Conservation (phyloP, 2,329 filamentous ascomycete genomes). For the Sporothrix pseudoabietina region DNA sequence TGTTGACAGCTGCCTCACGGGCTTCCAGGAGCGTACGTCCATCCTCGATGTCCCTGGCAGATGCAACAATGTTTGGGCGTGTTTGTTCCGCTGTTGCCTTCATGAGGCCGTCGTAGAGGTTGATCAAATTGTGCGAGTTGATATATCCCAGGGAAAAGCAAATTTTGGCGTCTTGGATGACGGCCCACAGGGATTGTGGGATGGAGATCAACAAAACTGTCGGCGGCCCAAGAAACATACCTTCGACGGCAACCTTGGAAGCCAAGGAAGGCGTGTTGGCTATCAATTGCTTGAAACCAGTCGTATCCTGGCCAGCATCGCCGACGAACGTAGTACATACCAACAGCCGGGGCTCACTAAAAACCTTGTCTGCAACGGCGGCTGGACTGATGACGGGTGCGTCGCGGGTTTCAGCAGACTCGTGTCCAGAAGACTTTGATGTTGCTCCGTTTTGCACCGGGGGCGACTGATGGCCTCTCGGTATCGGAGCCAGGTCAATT, state of each 20-base stretch:
- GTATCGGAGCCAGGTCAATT: conserved; percentile 55
- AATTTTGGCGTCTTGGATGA: conserved; percentile 67
- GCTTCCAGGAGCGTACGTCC: conserved; percentile 59
- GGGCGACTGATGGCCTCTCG: conserved; percentile 40
- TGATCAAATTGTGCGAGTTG: conserved; percentile 67
- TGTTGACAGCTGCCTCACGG: conserved; percentile 48
- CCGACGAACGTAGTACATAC: conserved; percentile 69
- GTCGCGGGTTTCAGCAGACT: conserved; percentile 37
- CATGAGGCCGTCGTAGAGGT: conserved; percentile 62
- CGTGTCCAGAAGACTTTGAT: conserved; percentile 34
- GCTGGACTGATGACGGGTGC: conserved; percentile 52
- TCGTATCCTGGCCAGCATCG: conserved; percentile 66
- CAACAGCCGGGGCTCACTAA: conserved; percentile 64
- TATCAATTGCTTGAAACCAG: conserved; percentile 67
- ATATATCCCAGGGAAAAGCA: conserved; percentile 67
- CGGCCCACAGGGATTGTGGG: conserved; percentile 64
- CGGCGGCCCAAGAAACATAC: conserved; percentile 68
- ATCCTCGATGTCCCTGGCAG: conserved; percentile 58
- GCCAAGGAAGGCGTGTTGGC: conserved; percentile 59
- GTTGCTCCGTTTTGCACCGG: conserved; percentile 33
- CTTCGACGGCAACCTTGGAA: conserved; percentile 63
- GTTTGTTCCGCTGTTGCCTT: conserved; percentile 44
- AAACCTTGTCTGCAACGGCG: conserved; percentile 57
- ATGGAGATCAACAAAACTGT: conserved; percentile 69
- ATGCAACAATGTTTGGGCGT: conserved; percentile 38